A percentile compares a stretch with the other conserved stretches of the same genome.
Evolutionary conservation across 2,329 filamentous ascomycete genomes (phyloP).

Genomic region (Boeremia exigua): DNA sequence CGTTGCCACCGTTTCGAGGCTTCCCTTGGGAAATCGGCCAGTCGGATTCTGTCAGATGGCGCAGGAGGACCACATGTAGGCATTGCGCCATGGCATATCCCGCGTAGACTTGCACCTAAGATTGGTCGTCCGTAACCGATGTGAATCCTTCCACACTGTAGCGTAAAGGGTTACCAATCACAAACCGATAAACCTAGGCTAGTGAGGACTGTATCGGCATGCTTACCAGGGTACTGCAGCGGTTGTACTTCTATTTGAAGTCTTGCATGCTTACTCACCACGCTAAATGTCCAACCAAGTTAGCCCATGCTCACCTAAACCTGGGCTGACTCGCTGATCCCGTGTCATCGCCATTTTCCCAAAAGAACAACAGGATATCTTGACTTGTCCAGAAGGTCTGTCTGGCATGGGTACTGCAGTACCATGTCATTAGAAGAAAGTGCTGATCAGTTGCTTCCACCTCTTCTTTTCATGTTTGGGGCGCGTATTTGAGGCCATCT

Average conservation of each 20-base stretch:
- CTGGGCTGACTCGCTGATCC: too few species aligned
- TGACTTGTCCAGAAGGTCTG: too few species aligned
- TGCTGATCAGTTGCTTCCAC: too few species aligned
- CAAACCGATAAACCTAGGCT: neutral
- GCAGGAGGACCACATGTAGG: neutral
- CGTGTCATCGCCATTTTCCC: too few species aligned
- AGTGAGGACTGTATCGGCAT: neutral
- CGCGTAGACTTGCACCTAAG: neutral
- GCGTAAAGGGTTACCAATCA: neutral
- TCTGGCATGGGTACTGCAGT: too few species aligned
- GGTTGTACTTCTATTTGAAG: neutral
- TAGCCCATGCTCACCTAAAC: too few species aligned
- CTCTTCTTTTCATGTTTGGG: too few species aligned
- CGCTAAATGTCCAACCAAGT: neutral
- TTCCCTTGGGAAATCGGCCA: neutral
- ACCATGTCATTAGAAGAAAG: too few species aligned
- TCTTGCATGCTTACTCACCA: conserved; percentile 4
- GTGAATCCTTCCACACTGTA: conserved; percentile 3
- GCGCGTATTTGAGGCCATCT: too few species aligned
- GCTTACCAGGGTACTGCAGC: neutral
- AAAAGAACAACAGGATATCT: too few species aligned
- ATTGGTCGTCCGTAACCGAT: neutral
- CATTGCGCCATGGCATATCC: neutral
- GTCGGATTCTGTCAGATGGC: conserved; percentile 7
- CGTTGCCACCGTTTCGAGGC: neutral